A percentile compares a stretch with the other conserved stretches of the same genome.
Evolutionary conservation across 192 early-diverging fungal species (phyloP).

Genomic region (Irineochytrium annulatum): DNA sequence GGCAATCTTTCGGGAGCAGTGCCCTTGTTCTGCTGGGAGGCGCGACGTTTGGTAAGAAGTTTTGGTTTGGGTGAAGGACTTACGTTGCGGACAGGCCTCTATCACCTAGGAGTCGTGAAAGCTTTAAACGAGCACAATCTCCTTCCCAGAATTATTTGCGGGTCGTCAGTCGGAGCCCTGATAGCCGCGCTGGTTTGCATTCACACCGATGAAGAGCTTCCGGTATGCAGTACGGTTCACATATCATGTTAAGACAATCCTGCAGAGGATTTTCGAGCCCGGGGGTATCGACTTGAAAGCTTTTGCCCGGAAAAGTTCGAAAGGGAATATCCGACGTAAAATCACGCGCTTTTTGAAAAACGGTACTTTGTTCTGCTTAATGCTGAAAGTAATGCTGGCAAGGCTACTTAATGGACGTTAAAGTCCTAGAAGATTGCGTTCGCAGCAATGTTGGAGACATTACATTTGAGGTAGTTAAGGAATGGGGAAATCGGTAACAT

Average conservation of each 20-base stretch:
- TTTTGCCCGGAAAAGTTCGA: slow-evolving; percentile 53
- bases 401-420: slow-evolving; percentile 71
- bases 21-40: slow-evolving; percentile 72
- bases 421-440: slow-evolving; percentile 72
- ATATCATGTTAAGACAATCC: background rate
- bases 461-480: slow-evolving; percentile 30
- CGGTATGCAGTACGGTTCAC: slow-evolving; percentile 30
- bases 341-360: slow-evolving; percentile 64
- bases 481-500: background rate
- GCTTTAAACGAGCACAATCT: slow-evolving; percentile 60
- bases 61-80: background rate
- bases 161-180: slow-evolving; percentile 69
- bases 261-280: slow-evolving; percentile 45
- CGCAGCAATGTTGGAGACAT: slow-evolving; percentile 65
- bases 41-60: slow-evolving; percentile 58
- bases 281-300: slow-evolving; percentile 64
- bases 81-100: slow-evolving; percentile 46
- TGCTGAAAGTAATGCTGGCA: background rate
- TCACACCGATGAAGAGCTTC: slow-evolving; percentile 70
- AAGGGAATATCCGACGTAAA: slow-evolving; percentile 59
- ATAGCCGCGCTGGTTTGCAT: slow-evolving; percentile 74
- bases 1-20: slow-evolving; percentile 71
- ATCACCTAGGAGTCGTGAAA: slow-evolving; percentile 77
- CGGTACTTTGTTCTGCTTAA: slow-evolving; percentile 39
- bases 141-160: slow-evolving; percentile 71